Conservation (phyloP, 2,329 filamentous ascomycete species). For the Colletotrichum sp. region DNA sequence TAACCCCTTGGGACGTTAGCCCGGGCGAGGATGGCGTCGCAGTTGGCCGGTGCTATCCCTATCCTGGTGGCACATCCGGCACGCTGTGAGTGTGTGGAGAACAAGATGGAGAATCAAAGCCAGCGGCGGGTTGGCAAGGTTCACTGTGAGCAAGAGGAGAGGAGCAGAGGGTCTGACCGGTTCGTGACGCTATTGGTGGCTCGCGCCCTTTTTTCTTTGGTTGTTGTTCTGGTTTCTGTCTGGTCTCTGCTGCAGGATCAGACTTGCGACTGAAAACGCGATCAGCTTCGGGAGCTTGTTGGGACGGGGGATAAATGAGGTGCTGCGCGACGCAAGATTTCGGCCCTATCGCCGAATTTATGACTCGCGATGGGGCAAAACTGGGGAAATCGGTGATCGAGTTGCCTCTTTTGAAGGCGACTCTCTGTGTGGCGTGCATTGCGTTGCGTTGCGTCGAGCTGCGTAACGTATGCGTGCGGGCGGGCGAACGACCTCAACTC, state of each 20-base stretch:
- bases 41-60: slow-evolving; percentile 18
- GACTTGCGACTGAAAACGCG: background rate
- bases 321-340: background rate
- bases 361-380: background rate
- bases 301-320: background rate
- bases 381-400: background rate
- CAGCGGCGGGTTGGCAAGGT: background rate
- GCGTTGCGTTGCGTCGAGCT: background rate
- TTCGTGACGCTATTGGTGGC: background rate
- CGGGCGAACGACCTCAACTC: background rate
- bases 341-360: background rate
- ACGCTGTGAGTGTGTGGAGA: background rate
- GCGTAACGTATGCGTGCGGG: background rate
- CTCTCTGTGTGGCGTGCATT: background rate
- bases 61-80: slow-evolving; percentile 22
- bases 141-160: background rate
- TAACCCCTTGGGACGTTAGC: slow-evolving; percentile 8
- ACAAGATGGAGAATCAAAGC: background rate
- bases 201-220: background rate
- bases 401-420: background rate
- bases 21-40: background rate
- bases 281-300: background rate
- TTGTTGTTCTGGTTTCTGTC: background rate
- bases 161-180: background rate
- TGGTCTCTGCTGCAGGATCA: background rate